A percentile compares a stretch with the other conserved stretches of the same genome.
Conservation (phyloP, 2,329 filamentous ascomycete genomes). For the Aspergillus bombycis region DNA sequence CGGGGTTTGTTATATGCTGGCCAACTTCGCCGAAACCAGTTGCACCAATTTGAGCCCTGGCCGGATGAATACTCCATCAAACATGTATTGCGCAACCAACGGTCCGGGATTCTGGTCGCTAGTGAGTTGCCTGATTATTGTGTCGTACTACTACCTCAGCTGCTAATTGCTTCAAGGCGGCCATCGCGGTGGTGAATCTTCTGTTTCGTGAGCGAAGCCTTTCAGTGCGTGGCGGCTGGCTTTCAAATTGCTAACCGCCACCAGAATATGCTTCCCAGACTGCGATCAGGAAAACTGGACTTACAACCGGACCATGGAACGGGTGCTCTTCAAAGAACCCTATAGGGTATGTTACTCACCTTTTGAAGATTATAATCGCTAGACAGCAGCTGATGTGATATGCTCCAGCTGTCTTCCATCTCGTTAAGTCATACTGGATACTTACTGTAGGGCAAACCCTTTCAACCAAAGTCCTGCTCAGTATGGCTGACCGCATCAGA, state of each 20-base stretch:
- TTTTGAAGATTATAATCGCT: neutral
- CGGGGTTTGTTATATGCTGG: conserved; percentile 36
- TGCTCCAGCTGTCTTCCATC: conserved; percentile 37
- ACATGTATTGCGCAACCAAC: conserved; percentile 37
- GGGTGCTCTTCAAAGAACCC: conserved; percentile 34
- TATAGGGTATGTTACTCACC: conserved; percentile 31
- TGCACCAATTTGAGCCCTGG: conserved; percentile 37
- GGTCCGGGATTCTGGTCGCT: conserved; percentile 40
- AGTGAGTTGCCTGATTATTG: conserved; percentile 29
- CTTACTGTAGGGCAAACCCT: conserved; percentile 31
- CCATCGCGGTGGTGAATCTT: conserved; percentile 32
- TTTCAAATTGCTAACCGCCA: conserved; percentile 6
- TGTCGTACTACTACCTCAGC: neutral
- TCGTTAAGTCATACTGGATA: conserved; percentile 40
- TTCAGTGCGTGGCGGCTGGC: conserved; percentile 2
- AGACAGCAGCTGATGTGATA: neutral
- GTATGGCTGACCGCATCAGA: conserved; percentile 28
- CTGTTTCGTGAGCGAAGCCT: conserved; percentile 34
- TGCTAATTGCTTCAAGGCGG: conserved; percentile 29
- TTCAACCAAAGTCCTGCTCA: neutral
- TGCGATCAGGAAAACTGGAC: conserved; percentile 34
- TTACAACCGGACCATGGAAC: conserved; percentile 38
- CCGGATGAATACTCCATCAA: conserved; percentile 31
- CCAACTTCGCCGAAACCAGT: conserved; percentile 32
- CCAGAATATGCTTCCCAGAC: conserved; percentile 38